A percentile compares a stretch with the other conserved stretches of the same genome.
These are phyloP conservation scores for Colletotrichum ledebouriae DNA, from an alignment of 2,329 filamentous ascomycete species.

Conservation along the genomic window DNA sequence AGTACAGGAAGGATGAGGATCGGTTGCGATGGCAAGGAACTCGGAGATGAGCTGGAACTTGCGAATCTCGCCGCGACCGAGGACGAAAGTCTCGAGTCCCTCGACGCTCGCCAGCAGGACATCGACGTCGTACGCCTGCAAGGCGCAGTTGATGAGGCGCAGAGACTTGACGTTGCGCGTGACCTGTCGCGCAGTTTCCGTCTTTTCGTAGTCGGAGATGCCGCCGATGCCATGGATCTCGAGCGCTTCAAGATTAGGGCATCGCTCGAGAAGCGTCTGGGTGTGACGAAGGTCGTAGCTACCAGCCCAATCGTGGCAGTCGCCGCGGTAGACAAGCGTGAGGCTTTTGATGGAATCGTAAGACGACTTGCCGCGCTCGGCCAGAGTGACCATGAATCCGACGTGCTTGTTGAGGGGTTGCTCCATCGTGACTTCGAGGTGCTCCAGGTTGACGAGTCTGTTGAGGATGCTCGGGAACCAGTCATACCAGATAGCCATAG, in stretches of 20 bases:
- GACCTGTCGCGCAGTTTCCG: slow-evolving; percentile 48
- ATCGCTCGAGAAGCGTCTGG: background rate
- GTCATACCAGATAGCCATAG: background rate
- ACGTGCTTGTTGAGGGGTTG: background rate
- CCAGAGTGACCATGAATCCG: background rate
- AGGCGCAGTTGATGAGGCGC: slow-evolving; percentile 5
- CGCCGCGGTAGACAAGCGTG: background rate
- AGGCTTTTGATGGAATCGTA: background rate
- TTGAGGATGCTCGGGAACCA: slow-evolving; percentile 7
- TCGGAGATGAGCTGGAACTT: background rate
- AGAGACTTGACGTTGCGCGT: slow-evolving; percentile 36
- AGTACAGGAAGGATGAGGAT: background rate
- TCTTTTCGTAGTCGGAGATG: accelerated
- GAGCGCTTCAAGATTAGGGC: background rate
- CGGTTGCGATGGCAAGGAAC: accelerated
- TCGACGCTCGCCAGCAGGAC: background rate
- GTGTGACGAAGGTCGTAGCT: background rate
- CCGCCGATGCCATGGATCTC: slow-evolving; percentile 47
- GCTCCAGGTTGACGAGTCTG: background rate
- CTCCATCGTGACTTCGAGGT: slow-evolving; percentile 9
- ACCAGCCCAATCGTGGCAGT: background rate
- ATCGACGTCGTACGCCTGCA: background rate
- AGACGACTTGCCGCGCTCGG: accelerated
- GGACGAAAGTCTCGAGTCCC: slow-evolving; percentile 3
- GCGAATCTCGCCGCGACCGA: background rate